phyloP scores from a whole-genome alignment of 768 basidiomycete genomes.

The Lentinula sp. region DNA sequence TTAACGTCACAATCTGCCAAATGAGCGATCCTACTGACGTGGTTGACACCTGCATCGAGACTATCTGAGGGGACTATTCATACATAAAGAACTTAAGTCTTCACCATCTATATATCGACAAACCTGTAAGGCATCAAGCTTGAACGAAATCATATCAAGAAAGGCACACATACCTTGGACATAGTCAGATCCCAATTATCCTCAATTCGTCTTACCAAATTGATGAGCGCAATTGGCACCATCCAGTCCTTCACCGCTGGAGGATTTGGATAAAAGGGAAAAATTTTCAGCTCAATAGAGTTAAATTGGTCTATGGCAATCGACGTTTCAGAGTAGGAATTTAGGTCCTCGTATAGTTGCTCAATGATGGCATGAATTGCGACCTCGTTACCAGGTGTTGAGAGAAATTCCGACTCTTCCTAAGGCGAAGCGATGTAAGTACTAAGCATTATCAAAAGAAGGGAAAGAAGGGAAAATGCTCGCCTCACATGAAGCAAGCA shows the following conservation, averaged over 20 bases:
- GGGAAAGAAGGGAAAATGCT: conserved; percentile 17
- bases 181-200: conserved; percentile 97
- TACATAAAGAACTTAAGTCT: background rate
- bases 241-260: conserved; percentile 89
- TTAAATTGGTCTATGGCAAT: conserved; percentile 90
- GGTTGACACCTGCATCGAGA: conserved; percentile 44
- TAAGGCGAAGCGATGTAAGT: conserved; percentile 20
- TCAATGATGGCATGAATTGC: conserved; percentile 83
- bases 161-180: conserved; percentile 51
- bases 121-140: conserved; percentile 37
- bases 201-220: conserved; percentile 73
- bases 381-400: conserved; percentile 59
- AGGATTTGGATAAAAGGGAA: conserved; percentile 96
- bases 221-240: conserved; percentile 87
- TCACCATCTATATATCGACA: conserved; percentile 77
- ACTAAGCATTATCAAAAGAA: background rate
- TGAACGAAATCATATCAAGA: background rate
- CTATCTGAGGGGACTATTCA: background rate
- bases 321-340: conserved; percentile 95
- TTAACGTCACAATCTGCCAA: conserved; percentile 84
- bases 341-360: conserved; percentile 94
- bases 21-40: conserved; percentile 86
- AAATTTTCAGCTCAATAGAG: conserved; percentile 92
- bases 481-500: conserved; percentile 86
- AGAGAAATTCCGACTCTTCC: conserved; percentile 90